Base-by-base conservation (phyloP, 2,329 filamentous ascomycete species). In the Byssochlamys sp. region DNA sequence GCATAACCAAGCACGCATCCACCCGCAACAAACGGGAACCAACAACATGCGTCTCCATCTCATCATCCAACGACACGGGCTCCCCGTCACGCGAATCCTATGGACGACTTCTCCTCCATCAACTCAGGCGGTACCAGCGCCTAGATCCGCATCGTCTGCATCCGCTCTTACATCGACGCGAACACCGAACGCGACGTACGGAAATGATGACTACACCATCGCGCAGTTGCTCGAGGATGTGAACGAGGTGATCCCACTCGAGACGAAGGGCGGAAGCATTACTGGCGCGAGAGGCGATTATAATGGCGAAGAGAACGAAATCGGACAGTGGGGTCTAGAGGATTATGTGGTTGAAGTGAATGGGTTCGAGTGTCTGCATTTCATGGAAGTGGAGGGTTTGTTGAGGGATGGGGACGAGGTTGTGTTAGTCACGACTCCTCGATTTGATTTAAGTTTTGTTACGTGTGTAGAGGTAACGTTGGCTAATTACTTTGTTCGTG, bases 331-430 rank as follows among this genome's bases (percentile, higher is more conserved):
- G 90, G 90, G 90, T 0, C 75, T 96, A 2, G 91, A 96, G 67
- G 90, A 96, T 69, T 97, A 97, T 71, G 83, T 83, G 7, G 89
- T 96, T 29, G 89, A 95, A 72, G 80, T 96, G 2, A 81, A 80
- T n/a, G 84, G 82, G 52, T 96, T 89, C 63, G 92, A 97, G 73
- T 94, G 90, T 65, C 75, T 96, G 57, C 92, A 96, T 74, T 97
- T 90, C 66, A 87, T 90, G 69, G 79, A 82, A 24, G 81, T 95
- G 4, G 77, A 79, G 12, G 80, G 81, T 51, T 77, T 94, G 9
- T 77, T 96, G 58, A 87, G 89, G 63, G 86, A 92, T 55, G 90
- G 94, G 56, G 91, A 96, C 66, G 84, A 91, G 71, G 83, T 96
- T 57, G 78, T 88, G 88, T 91, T 76, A 66, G 86, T 79, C 19